These are phyloP conservation scores for Neonectria sp. DNA, from an alignment of 2,329 filamentous ascomycete genomes.

Conservation along the genomic window DNA sequence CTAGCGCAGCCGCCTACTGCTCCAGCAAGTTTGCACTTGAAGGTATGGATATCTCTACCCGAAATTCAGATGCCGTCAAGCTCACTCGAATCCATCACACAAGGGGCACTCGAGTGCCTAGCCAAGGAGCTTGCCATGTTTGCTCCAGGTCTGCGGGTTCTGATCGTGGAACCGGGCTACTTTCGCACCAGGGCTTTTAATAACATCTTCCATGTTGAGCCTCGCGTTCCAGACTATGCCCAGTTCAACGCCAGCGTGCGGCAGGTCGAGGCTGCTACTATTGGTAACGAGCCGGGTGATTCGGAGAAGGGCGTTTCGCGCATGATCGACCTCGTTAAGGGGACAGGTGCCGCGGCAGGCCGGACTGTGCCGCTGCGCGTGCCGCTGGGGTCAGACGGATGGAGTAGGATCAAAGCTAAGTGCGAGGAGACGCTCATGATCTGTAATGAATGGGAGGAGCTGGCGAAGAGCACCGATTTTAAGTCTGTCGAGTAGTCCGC, in stretches of 20 bases:
- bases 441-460: conserved; percentile 64
- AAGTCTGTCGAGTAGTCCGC: background rate
- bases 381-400: conserved; percentile 69
- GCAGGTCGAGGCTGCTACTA: conserved; percentile 33
- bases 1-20: conserved; percentile 51
- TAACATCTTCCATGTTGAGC: conserved; percentile 49
- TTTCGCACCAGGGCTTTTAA: conserved; percentile 59
- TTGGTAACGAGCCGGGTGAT: conserved; percentile 55
- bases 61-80: background rate
- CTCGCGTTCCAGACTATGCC: conserved; percentile 46
- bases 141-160: conserved; percentile 50
- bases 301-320: conserved; percentile 63
- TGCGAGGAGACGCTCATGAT: conserved; percentile 64
- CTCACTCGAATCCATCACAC: background rate
- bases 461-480: conserved; percentile 64
- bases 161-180: conserved; percentile 57
- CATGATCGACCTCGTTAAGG: conserved; percentile 69
- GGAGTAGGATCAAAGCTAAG: conserved; percentile 63
- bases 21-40: conserved; percentile 52
- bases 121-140: conserved; percentile 45
- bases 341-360: conserved; percentile 56
- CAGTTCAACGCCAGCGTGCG: conserved; percentile 49
- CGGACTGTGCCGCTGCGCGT: conserved; percentile 61
- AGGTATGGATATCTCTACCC: conserved; percentile 35
- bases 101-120: conserved; percentile 46